Evolutionary conservation across 1,139 yeast genomes (phyloP).

Genomic region (Magnusiomyces suaveolens): DNA sequence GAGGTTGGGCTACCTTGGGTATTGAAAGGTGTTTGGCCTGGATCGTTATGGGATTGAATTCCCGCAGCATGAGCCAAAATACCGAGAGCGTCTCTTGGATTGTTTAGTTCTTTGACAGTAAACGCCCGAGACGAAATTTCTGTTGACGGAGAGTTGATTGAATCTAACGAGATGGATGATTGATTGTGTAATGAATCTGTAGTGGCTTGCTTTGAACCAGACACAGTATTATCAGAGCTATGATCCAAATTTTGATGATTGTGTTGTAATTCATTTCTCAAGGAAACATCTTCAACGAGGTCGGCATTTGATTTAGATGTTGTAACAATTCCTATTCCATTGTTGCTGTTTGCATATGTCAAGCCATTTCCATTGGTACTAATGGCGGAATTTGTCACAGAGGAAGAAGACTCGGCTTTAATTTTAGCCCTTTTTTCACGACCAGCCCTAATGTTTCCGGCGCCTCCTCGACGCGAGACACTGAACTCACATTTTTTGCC

Average conservation of each 20-base stretch:
- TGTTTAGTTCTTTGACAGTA: slow-evolving; percentile 31
- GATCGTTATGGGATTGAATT: slow-evolving; percentile 18
- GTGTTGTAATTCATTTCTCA: neutral
- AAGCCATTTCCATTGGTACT: no score
- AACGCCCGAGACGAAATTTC: slow-evolving; percentile 17
- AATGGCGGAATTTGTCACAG: neutral
- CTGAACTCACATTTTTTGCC: slow-evolving; percentile 73
- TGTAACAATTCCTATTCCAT: neutral
- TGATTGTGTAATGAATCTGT: neutral
- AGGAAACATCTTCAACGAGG: neutral
- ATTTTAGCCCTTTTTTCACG: slow-evolving; percentile 20
- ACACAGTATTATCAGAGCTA: neutral
- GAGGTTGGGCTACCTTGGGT: neutral
- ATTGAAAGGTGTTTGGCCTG: neutral
- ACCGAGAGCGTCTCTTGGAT: slow-evolving; percentile 55
- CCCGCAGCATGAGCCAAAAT: slow-evolving; percentile 43
- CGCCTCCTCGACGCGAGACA: slow-evolving; percentile 51
- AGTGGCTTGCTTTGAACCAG: neutral
- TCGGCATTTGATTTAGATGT: neutral
- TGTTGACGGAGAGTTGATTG: neutral
- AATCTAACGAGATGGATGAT: neutral
- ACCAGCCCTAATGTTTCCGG: slow-evolving; percentile 40
- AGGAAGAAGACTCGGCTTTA: no score
- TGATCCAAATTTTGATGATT: no score
- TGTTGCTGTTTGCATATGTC: neutral